A percentile compares a stretch with the other conserved stretches of the same genome.
Conservation (phyloP, 306 rosid species). For the Fragaria iinumae region DNA sequence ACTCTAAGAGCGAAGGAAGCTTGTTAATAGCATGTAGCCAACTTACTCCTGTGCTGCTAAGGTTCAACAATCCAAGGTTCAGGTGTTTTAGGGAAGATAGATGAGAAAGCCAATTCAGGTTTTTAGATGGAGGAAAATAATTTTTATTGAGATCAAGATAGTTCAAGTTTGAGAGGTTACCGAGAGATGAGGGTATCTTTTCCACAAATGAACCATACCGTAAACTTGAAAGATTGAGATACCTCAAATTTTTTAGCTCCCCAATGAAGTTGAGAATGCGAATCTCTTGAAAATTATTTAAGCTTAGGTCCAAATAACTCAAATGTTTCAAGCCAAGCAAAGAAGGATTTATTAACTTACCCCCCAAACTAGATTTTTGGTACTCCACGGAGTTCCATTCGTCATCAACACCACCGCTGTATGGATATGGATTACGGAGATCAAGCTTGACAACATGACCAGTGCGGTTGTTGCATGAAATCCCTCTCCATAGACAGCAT, state of each 20-base stretch:
- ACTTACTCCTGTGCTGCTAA: neutral
- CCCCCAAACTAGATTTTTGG: neutral
- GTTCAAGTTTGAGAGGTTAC: constrained; percentile 25
- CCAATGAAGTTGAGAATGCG: neutral
- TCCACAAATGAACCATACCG: neutral
- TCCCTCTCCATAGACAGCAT: neutral
- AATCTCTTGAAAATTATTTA: neutral
- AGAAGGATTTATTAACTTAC: constrained; percentile 5
- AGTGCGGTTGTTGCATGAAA: neutral
- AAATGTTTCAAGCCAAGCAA: neutral
- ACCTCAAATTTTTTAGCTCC: neutral
- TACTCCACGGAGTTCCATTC: too few relatives aligned
- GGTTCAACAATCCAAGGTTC: too few relatives aligned
- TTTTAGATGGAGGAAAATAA: too few relatives aligned
- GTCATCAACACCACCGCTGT: too few relatives aligned
- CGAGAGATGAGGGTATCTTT: constrained; percentile 8
- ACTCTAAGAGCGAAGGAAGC: constrained; percentile 15
- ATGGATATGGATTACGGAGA: neutral
- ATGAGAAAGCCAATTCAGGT: constrained; percentile 22
- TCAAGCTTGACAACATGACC: neutral
- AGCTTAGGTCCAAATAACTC: neutral
- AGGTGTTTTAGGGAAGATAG: constrained; percentile 28
- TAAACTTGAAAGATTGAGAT: constrained; percentile 23
- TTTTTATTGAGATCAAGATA: too few relatives aligned
- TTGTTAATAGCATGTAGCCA: constrained; percentile 5